A percentile compares a stretch with the other conserved stretches of the same genome.
Conservation (phyloP, 257 asterid species). For the Penstemon newberryi region DNA sequence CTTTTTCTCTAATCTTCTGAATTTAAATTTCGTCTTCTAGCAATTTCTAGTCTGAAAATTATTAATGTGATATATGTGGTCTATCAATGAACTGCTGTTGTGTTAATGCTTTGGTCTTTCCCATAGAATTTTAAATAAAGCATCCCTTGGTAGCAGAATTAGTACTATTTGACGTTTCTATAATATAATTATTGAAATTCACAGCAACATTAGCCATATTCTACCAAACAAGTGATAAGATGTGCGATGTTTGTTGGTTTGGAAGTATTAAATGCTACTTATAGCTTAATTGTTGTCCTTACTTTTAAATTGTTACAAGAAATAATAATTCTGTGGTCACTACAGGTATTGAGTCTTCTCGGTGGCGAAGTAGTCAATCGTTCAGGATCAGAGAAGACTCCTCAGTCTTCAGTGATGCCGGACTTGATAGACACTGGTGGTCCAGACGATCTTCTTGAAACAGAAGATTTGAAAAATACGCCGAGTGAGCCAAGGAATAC, state of each 20-base stretch:
- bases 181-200: conserved; percentile 4
- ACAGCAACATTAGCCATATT: background rate
- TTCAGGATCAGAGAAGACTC: conserved; percentile 40
- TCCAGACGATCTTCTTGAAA: conserved; percentile 50
- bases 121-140: background rate
- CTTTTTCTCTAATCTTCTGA: background rate
- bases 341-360: conserved; percentile 76
- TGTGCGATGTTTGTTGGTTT: background rate
- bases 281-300: conserved; percentile 19
- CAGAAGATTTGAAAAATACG: conserved; percentile 39
- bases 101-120: conserved; percentile 13
- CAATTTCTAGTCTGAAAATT: conserved; percentile 12
- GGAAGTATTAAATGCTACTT: background rate
- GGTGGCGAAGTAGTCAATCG: conserved; percentile 50
- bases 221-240: conserved; percentile 11
- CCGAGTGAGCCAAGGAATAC: conserved; percentile 41
- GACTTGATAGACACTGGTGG: conserved; percentile 90
- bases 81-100: background rate
- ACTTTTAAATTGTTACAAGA: conserved; percentile 4
- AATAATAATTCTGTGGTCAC: conserved; percentile 3
- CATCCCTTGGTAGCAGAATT: background rate
- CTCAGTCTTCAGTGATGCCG: conserved; percentile 67
- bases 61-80: conserved; percentile 2
- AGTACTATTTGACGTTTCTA: background rate
- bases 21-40: background rate